Base-by-base conservation (phyloP, 768 basidiomycete species). In the Lentinula lateritia region DNA sequence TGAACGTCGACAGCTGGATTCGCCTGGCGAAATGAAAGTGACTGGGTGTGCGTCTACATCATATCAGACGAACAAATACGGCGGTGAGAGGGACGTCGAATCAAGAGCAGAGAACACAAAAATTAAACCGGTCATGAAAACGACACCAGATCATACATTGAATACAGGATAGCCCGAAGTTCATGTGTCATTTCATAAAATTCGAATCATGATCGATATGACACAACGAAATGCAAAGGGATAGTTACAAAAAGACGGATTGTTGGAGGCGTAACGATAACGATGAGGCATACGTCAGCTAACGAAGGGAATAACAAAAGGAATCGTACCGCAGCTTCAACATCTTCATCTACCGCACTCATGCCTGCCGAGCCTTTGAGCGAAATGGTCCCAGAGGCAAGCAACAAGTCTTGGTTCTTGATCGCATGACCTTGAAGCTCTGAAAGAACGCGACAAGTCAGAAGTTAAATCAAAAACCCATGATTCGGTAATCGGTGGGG, bases 361-460 rank as follows among this genome's bases (percentile, higher is more conserved):
- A 94, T 78, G 39, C 88, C 85, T 69, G 95, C 95, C 57, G 87
- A 83, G 28, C 92, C 93, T 70, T 84, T 89, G 66, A 92, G 81
- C 16, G 90, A 85, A 62, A 95, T 84, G 32, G 88, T 87, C 45
- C 92, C 95, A 50, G 93, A 93, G 6, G 95, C 94, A 66, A 94
- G 82, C 63, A 98, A 82, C 43, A 97, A 78, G 78, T 97, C 95
- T 75, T 95, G 93, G 71, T 95, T 96, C 76, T 96, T 97, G 73
- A 93, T 94, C 71, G 95, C 93, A 78, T 98, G 95, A 63, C 97
- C 97, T 79, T 96, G 93, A 46, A 98, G 80, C 72, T 90, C 96
- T 97, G 72, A 52, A 62, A 54, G 53, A 53, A 60, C 34, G 46
- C 20, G 15, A 56, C 28, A 58, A 41, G 13, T 23, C 9, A 35